Percentiles rank a stretch among this genome's conserved stretches.
Evolutionary conservation across 1,284 basidiomycete genomes (phyloP).

Genomic region (Ustilago hordei): DNA sequence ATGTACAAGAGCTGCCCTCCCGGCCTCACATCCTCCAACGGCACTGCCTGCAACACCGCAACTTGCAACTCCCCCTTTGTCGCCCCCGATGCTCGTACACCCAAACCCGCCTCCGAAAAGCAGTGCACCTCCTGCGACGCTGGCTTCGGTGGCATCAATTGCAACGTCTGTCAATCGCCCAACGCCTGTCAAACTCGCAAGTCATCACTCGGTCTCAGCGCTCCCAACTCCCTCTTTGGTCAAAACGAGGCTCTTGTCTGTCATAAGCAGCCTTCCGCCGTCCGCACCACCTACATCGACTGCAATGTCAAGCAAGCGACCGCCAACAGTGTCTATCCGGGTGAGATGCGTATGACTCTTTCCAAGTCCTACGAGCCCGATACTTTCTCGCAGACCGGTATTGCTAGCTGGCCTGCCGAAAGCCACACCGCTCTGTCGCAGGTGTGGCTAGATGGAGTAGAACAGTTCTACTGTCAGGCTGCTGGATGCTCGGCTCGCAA

Average conservation of each 20-base stretch:
- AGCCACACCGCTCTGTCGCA: conserved; percentile 52
- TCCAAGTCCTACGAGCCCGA: conserved; percentile 50
- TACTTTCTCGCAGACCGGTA: conserved; percentile 43
- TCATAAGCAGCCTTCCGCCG: conserved; percentile 54
- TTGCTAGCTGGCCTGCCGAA: conserved; percentile 46
- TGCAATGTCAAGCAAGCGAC: conserved; percentile 52
- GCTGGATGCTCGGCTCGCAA: conserved; percentile 46
- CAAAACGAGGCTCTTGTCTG: conserved; percentile 50
- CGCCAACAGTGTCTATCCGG: conserved; percentile 51
- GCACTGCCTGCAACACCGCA: conserved; percentile 50
- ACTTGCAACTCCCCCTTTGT: conserved; percentile 58
- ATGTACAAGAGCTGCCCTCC: conserved; percentile 56
- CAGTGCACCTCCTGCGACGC: conserved; percentile 48
- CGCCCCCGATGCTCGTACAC: conserved; percentile 32
- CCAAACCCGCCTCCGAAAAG: conserved; percentile 35
- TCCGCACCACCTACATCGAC: conserved; percentile 51
- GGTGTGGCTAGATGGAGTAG: conserved; percentile 57
- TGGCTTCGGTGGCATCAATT: conserved; percentile 60
- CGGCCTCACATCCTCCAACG: conserved; percentile 46
- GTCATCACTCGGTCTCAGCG: conserved; percentile 25
- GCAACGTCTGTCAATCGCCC: conserved; percentile 56
- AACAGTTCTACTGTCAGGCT: conserved; percentile 65
- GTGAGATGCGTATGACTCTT: conserved; percentile 54
- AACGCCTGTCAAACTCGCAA: conserved; percentile 45
- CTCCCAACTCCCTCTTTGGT: conserved; percentile 30